Evolutionary conservation across 2,329 filamentous ascomycete genomes (phyloP), one percentile per base, ranked within the genome.

Genomic region (Rosellinia necatrix): DNA sequence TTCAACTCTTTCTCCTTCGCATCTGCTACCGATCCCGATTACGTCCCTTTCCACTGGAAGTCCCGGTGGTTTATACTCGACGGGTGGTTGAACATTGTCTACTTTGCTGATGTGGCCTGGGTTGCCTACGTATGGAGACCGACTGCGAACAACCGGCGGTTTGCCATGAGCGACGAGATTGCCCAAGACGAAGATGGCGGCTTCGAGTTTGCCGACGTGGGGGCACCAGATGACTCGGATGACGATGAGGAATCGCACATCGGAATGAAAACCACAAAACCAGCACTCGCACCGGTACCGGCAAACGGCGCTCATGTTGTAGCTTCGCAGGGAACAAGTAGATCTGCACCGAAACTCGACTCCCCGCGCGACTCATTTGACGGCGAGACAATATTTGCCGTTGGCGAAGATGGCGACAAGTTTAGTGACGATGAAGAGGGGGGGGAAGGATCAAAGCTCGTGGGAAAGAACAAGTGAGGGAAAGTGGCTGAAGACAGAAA

Each of bases 151-250:
- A 99, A 99, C 76, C 85, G 92, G 66, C 86, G 94, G 54, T 99
- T 99, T 68, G 94, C 94, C 60, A 99, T 99, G 94, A 96, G 91
- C 76, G 94, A 99, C 69, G 94, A 99, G 84, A 88, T 99, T 70
- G 93, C 94, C 2, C 94, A 97, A 82, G 94, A 99, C 68, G 94
- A 99, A 66, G 93, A 97, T 70, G 94, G 94, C 30, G 84, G 80
- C 41, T 99, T 99, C 71, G 94, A 97, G 71, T 96, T 99, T 71
- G 90, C 90, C 44, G 94, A 94, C 53, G 89, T 99, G 60, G 91
- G 91, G 48, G 90, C 91, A 47, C 83, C 83, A 3, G 86, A 86
- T 49, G 83, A 86, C 60, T 85, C 81, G 47, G 81, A 84, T 53
- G 76, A 84, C 30, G 80, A 82, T 56, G 83, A 88, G 67, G 81